Base-by-base conservation (phyloP, 148 eudicot genomes). In the Amaranthus cruentus region DNA sequence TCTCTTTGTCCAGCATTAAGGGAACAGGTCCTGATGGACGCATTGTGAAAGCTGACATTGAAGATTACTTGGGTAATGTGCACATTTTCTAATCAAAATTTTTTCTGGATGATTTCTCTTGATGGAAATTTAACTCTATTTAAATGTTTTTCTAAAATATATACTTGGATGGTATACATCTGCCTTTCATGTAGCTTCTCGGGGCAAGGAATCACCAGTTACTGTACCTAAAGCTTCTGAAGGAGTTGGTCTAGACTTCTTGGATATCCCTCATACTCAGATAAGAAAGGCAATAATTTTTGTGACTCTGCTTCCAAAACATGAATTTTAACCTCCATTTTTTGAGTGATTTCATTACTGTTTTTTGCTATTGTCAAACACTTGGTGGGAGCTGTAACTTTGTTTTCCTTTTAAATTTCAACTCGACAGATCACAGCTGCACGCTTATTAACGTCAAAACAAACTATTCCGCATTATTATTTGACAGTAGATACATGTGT, bases 21-120 rank as follows among this genome's bases (percentile, higher is more conserved):
- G 98, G 98, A 78, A 91, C 98, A 48, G 98, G 97, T 79, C 96
- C 92, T 80, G 96, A 95, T 80, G 96, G 96, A 52, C 84, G 87
- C 71, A 90, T 95, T 73, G 86, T 95, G 73, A 95, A 95, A 84
- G 98, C 97, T 77, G 98, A 95, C 73, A 84, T 95, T 76, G 98
- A 91, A 80, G 97, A 91, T 76, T 95, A 83, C 78, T 83, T 95
- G 74, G 98, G 98, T 95, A 91, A 61, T 59, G 3, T 59, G n/a
- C 61, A 21, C 47, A 55, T 12, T 53, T 46, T 44, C 7, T 14
- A 51, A 44, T 54, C 4, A 62, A 47, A 59, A 56, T 70, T 8
- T n/a, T 18, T 2, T 67, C 47, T 66, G 5, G 43, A 67, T 55
- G 71, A 54, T 62, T 5, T 53, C 9, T 9, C 18, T 10, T 15